A percentile compares a stretch with the other conserved stretches of the same genome.
Evolutionary conservation across 371 early-diverging fungal genomes (phyloP).

Genomic region (Haplosporangium sp.): DNA sequence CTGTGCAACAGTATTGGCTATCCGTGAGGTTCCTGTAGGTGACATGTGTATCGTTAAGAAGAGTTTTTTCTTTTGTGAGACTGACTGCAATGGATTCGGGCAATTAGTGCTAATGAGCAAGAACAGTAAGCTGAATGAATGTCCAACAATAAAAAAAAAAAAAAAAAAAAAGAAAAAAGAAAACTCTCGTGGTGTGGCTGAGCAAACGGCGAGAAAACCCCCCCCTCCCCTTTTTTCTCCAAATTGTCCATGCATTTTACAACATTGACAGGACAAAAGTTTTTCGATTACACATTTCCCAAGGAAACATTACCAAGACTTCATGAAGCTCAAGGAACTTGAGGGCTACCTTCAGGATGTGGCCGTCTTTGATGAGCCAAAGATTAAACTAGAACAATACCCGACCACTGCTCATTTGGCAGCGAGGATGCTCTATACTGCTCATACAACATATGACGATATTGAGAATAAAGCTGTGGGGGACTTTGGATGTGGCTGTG

Average conservation of each 20-base stretch:
- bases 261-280: no score
- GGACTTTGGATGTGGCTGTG: slow-evolving; percentile 90
- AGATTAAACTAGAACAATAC: slow-evolving; percentile 88
- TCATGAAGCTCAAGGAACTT: slow-evolving; percentile 83
- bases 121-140: no score
- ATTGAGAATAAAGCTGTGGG: slow-evolving; percentile 80
- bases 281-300: background rate
- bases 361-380: slow-evolving; percentile 80
- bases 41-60: background rate
- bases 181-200: slow-evolving; percentile 21
- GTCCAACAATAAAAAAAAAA: background rate
- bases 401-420: slow-evolving; percentile 89
- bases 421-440: slow-evolving; percentile 85
- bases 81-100: background rate
- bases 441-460: slow-evolving; percentile 80
- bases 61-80: background rate
- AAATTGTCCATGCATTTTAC: background rate
- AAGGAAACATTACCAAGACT: background rate
- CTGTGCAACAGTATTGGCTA: background rate
- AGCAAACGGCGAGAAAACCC: background rate
- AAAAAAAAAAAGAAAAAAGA: slow-evolving; percentile 10
- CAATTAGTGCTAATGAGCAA: background rate
- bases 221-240: no score
- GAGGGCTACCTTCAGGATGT: slow-evolving; percentile 82
- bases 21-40: slow-evolving; percentile 7